Evolutionary conservation across 768 basidiomycete species (phyloP).

Genomic region (Candolleomyces aberdarensis): DNA sequence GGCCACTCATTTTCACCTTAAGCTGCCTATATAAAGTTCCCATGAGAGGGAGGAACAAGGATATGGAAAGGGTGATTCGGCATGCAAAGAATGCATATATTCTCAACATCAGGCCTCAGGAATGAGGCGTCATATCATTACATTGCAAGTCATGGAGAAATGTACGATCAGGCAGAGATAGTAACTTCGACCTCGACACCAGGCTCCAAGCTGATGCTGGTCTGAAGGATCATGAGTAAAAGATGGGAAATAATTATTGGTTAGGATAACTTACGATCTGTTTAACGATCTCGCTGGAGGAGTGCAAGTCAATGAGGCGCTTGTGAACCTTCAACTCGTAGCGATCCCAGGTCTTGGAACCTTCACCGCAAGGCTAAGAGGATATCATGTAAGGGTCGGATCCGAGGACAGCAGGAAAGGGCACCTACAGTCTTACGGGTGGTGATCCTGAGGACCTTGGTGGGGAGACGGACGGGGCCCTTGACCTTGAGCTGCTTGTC

Average conservation of each 20-base stretch:
- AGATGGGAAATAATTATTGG: background rate
- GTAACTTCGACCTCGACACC: slow-evolving; percentile 99
- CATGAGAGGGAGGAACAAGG: background rate
- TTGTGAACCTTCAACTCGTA: slow-evolving; percentile 99
- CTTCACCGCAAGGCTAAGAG: slow-evolving; percentile 95
- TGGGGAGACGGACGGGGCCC: slow-evolving; percentile 97
- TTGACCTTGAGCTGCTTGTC: slow-evolving; percentile 99
- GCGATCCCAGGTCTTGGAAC: slow-evolving; percentile 99
- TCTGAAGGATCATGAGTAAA: slow-evolving; percentile 45
- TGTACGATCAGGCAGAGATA: slow-evolving; percentile 63
- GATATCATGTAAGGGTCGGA: background rate
- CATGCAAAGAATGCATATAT: slow-evolving; percentile 2
- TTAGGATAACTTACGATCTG: slow-evolving; percentile 78
- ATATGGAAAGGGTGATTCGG: background rate
- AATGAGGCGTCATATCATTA: background rate
- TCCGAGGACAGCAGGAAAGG: background rate
- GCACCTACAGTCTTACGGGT: slow-evolving; percentile 93
- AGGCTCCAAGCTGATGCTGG: slow-evolving; percentile 97
- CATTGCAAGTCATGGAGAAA: background rate
- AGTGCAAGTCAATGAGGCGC: slow-evolving; percentile 98
- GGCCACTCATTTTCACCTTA: no score
- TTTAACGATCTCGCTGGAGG: slow-evolving; percentile 98
- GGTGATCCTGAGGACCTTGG: slow-evolving; percentile 98
- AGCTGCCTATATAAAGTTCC: no score
- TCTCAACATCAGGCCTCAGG: background rate